Evolutionary conservation across 2,329 filamentous ascomycete species (phyloP).

Genomic region (Proliferodiscus dingleyae): DNA sequence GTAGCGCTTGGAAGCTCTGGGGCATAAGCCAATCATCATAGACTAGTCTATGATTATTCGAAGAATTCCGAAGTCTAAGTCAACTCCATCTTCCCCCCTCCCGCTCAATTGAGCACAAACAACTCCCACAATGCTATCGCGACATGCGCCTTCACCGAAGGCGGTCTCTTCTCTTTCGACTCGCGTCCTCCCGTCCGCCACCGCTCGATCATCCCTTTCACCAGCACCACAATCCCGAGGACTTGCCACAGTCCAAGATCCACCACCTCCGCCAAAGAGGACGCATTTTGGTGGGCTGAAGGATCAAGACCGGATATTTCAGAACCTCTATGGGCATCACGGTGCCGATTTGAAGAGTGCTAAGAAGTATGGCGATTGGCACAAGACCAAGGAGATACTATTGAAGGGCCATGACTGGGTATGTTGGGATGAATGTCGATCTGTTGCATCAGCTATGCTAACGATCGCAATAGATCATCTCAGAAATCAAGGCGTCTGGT

Average conservation of each 20-base stretch:
- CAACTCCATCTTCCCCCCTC: conserved; percentile 17
- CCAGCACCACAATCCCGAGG: conserved; percentile 55
- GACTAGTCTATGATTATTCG: background rate
- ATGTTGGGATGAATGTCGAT: no score
- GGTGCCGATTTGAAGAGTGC: conserved; percentile 88
- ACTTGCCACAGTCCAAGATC: conserved; percentile 78
- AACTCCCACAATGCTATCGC: conserved; percentile 32
- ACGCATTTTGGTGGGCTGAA: conserved; percentile 78
- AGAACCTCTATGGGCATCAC: conserved; percentile 94
- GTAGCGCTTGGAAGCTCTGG: background rate
- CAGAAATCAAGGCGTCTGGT: conserved; percentile 94
- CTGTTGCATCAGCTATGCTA: conserved; percentile 16
- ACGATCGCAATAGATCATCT: conserved; percentile 65
- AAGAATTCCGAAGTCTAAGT: conserved; percentile 9
- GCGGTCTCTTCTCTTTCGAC: conserved; percentile 28
- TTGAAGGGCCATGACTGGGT: conserved; percentile 95
- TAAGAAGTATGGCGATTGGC: conserved; percentile 98
- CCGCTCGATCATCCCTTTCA: conserved; percentile 33
- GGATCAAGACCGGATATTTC: conserved; percentile 98
- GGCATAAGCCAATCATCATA: background rate
- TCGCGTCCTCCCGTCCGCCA: conserved; percentile 28
- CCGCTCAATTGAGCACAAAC: conserved; percentile 33
- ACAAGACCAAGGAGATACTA: conserved; percentile 98
- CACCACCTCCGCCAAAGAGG: conserved; percentile 57
- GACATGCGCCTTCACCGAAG: conserved; percentile 31